These are phyloP conservation scores for Davidsoniella australis DNA, from an alignment of 2,329 filamentous ascomycete genomes.

Conservation along the genomic window DNA sequence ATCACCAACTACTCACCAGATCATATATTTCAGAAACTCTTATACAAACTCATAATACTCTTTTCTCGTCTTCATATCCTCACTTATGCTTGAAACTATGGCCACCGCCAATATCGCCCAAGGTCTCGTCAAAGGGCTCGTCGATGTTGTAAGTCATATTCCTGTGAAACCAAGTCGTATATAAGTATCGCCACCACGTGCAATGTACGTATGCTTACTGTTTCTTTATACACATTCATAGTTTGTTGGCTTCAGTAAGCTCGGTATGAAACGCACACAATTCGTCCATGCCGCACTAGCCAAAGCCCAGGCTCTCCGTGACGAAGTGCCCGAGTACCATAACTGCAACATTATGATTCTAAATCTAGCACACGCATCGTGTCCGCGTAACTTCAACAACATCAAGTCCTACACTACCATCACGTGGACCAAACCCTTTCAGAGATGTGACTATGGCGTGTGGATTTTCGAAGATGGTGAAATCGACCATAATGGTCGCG, in stretches of 20 bases:
- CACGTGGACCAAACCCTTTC: neutral
- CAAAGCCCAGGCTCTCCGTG: neutral
- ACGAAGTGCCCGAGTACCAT: neutral
- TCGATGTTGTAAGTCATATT: neutral
- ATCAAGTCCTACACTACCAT: neutral
- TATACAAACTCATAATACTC: too few species aligned
- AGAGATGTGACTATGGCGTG: neutral
- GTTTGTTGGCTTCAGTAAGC: neutral
- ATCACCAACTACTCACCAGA: too few species aligned
- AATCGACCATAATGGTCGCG: neutral
- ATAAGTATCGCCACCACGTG: too few species aligned
- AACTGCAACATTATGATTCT: constrained; percentile 1
- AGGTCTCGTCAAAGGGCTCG: constrained; percentile 1
- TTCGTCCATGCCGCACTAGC: constrained; percentile 1
- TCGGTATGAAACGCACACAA: neutral
- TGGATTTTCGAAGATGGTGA: constrained; percentile 3
- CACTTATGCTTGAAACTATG: neutral
- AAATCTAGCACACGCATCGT: constrained; percentile 1
- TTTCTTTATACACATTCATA: neutral
- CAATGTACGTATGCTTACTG: neutral
- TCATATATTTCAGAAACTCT: too few species aligned
- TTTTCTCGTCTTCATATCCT: too few species aligned
- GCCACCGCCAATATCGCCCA: neutral
- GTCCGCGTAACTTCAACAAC: neutral
- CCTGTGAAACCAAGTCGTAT: neutral